phyloP scores from a whole-genome alignment of 2,329 filamentous ascomycete species.

The Bipolaris victoriae region DNA sequence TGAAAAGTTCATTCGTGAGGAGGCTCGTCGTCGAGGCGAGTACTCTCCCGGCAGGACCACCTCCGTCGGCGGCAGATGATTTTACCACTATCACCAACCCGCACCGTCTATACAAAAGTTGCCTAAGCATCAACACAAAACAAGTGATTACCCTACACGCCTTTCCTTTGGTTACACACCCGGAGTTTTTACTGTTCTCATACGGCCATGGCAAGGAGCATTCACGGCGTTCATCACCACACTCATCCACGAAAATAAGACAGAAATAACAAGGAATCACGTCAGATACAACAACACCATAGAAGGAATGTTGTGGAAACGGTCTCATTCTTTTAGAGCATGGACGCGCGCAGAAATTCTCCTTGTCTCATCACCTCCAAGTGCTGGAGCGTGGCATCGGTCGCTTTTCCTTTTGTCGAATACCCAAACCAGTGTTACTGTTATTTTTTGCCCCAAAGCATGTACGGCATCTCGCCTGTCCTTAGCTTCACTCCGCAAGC shows the following conservation, averaged over 20 bases:
- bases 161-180: conserved; percentile 7
- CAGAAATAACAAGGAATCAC: conserved; percentile 8
- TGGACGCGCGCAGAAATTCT: conserved; percentile 22
- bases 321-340: conserved; percentile 19
- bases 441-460: conserved; percentile 9
- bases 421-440: conserved; percentile 18
- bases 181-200: conserved; percentile 20
- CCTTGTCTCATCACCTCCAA: conserved; percentile 40
- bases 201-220: conserved; percentile 28
- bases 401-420: conserved; percentile 35
- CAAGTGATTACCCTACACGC: background rate
- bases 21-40: conserved; percentile 49
- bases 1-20: conserved; percentile 56
- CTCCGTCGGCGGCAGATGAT: conserved; percentile 43
- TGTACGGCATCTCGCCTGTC: conserved; percentile 33
- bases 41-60: conserved; percentile 39
- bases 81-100: conserved; percentile 21
- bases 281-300: conserved; percentile 6
- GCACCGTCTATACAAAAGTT: conserved; percentile 6
- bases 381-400: conserved; percentile 44
- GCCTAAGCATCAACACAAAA: conserved; percentile 7
- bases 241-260: conserved; percentile 21
- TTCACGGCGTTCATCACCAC: conserved; percentile 40
- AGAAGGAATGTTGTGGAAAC: conserved; percentile 3
- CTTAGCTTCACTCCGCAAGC: conserved; percentile 35